Evolutionary conservation across 1,284 basidiomycete species (phyloP).

Genomic region (Boletellus deceptivus): DNA sequence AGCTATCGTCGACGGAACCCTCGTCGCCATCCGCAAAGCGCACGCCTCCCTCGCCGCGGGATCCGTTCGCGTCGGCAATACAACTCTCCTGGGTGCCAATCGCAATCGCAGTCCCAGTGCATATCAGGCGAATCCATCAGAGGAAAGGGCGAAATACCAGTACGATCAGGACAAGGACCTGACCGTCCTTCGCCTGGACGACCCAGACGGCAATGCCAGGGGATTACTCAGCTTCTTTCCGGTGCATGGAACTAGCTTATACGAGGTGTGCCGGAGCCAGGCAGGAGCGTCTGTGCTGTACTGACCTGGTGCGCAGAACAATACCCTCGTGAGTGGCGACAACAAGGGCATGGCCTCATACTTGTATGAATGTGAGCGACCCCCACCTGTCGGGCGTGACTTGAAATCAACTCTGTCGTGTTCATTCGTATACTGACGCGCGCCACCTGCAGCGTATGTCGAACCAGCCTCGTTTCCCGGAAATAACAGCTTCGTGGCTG

Average conservation of each 20-base stretch:
- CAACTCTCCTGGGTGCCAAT: constrained; percentile 65
- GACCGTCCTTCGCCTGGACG: constrained; percentile 64
- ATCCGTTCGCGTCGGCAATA: constrained; percentile 63
- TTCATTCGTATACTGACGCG: not conserved
- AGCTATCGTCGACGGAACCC: constrained; percentile 69
- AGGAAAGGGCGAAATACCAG: constrained; percentile 62
- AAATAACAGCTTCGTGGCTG: constrained; percentile 69
- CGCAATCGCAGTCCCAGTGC: constrained; percentile 73
- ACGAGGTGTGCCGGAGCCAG: constrained; percentile 46
- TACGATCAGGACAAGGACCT: constrained; percentile 73
- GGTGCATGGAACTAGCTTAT: constrained; percentile 79
- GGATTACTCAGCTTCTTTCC: constrained; percentile 77
- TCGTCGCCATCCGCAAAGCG: constrained; percentile 66
- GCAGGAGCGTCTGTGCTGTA: not conserved
- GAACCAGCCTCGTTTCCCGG: constrained; percentile 68
- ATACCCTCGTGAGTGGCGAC: constrained; percentile 72
- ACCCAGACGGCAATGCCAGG: constrained; percentile 51
- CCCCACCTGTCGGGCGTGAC: not conserved
- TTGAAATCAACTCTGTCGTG: not conserved
- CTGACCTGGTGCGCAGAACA: constrained; percentile 51
- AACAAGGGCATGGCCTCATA: constrained; percentile 84
- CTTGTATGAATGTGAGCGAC: constrained; percentile 61
- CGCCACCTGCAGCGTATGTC: constrained; percentile 44
- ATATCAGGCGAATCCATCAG: constrained; percentile 69
- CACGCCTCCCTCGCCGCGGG: constrained; percentile 63